A percentile compares a stretch with the other conserved stretches of the same genome.
Evolutionary conservation across 169 alveolate genomes (phyloP).

Genomic region (Blepharisma undulans): DNA sequence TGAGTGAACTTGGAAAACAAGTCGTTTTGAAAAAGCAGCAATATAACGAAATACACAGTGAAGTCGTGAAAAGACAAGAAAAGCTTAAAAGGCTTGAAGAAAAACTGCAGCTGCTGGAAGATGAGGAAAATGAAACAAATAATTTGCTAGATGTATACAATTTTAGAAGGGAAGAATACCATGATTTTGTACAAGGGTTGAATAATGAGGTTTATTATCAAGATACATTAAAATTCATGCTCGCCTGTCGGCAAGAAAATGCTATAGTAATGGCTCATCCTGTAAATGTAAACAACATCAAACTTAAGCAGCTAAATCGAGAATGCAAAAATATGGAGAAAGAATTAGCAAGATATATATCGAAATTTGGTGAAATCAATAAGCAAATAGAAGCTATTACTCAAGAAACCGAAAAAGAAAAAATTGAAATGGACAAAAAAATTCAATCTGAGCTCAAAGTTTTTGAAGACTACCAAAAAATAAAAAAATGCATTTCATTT

Average conservation of each 20-base stretch:
- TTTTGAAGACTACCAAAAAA: constrained; percentile 6
- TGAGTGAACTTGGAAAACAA: not conserved
- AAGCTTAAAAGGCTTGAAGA: not conserved
- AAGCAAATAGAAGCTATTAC: not conserved
- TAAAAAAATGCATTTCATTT: not conserved
- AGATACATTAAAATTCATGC: not conserved
- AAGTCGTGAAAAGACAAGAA: not conserved
- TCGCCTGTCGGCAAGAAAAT: not conserved
- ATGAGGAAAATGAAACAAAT: not conserved
- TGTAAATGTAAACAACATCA: not conserved
- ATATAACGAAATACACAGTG: not conserved
- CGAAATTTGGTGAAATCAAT: not conserved
- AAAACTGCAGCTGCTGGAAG: not conserved
- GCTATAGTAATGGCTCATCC: not conserved
- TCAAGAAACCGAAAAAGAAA: not conserved
- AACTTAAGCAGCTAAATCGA: not conserved
- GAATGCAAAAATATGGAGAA: not conserved
- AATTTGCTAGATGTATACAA: not conserved
- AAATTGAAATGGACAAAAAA: not conserved
- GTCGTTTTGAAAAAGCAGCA: not conserved
- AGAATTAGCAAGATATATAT: not conserved
- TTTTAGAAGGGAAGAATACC: not conserved
- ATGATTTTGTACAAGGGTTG: not conserved
- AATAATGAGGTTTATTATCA: not conserved
- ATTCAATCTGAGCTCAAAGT: not conserved